Percentiles rank a stretch among this genome's conserved stretches.
Conservation (phyloP, 345 rosid genomes). For the Mallotus nudiflorus region DNA sequence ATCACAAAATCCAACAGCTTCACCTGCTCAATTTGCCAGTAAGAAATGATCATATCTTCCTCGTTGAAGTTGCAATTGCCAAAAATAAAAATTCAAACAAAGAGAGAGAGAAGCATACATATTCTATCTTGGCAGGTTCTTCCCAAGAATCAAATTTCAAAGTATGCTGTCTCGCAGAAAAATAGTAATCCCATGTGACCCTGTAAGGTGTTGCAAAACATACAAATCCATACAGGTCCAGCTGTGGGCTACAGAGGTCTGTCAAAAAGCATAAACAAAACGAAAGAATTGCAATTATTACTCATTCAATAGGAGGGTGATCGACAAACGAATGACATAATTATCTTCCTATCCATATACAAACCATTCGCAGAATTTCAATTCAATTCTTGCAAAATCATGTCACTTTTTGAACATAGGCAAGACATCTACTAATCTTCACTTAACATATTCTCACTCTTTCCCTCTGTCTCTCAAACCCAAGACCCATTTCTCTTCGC, state of each 20-base stretch:
- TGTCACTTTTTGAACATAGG: too few relatives aligned
- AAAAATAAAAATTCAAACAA: slow-evolving; percentile 5
- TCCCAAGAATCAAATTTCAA: slow-evolving; percentile 89
- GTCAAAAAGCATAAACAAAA: slow-evolving; percentile 32
- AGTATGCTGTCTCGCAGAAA: slow-evolving; percentile 73
- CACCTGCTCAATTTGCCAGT: slow-evolving; percentile 52
- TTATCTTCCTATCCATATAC: background rate
- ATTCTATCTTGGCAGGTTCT: slow-evolving; percentile 80
- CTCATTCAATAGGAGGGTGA: too few relatives aligned
- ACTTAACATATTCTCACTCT: too few relatives aligned
- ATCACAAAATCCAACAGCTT: too few relatives aligned
- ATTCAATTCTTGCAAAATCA: too few relatives aligned
- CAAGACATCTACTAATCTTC: too few relatives aligned
- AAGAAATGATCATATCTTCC: slow-evolving; percentile 12
- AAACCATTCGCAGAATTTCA: background rate
- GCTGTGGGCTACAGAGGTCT: slow-evolving; percentile 88
- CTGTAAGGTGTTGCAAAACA: slow-evolving; percentile 96
- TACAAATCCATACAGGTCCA: slow-evolving; percentile 98
- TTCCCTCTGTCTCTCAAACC: too few relatives aligned
- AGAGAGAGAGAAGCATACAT: slow-evolving; percentile 47
- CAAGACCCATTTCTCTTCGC: too few relatives aligned
- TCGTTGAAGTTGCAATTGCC: slow-evolving; percentile 2
- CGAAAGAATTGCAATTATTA: background rate
- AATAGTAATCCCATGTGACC: slow-evolving; percentile 96
- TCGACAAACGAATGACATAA: too few relatives aligned